Percentiles rank a stretch among this genome's conserved stretches.
phyloP scores from a whole-genome alignment of 345 rosid genomes.

The Syzygium grande region DNA sequence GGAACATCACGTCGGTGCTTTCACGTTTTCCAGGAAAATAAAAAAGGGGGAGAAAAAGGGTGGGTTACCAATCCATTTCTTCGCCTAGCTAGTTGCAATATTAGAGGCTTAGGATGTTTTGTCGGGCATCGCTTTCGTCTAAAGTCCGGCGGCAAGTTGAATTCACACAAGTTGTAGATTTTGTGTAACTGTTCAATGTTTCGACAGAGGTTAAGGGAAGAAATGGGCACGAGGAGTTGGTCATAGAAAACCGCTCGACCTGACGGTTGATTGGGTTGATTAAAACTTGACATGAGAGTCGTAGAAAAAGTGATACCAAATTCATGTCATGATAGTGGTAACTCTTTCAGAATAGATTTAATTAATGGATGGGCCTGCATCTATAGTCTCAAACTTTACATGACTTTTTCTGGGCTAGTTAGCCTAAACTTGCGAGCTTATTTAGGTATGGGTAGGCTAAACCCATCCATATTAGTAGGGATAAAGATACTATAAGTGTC shows the following conservation, averaged over 20 bases:
- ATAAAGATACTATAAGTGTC: accelerated
- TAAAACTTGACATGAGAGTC: neutral
- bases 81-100: neutral
- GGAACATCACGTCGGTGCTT: neutral
- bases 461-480: neutral
- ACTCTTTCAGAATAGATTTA: neutral
- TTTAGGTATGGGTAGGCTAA: neutral
- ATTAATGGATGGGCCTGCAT: neutral
- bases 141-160: neutral
- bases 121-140: neutral
- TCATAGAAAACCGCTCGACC: neutral
- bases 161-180: neutral
- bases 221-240: neutral
- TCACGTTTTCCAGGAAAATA: neutral
- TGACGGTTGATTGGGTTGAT: neutral
- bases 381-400: neutral
- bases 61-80: neutral
- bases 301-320: neutral
- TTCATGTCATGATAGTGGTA: neutral
- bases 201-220: neutral
- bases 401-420: neutral
- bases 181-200: neutral
- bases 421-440: neutral
- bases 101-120: neutral
- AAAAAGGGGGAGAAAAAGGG: neutral